These are phyloP conservation scores for Epichloe aotearoae DNA, from an alignment of 2,329 filamentous ascomycete species.

Conservation along the genomic window DNA sequence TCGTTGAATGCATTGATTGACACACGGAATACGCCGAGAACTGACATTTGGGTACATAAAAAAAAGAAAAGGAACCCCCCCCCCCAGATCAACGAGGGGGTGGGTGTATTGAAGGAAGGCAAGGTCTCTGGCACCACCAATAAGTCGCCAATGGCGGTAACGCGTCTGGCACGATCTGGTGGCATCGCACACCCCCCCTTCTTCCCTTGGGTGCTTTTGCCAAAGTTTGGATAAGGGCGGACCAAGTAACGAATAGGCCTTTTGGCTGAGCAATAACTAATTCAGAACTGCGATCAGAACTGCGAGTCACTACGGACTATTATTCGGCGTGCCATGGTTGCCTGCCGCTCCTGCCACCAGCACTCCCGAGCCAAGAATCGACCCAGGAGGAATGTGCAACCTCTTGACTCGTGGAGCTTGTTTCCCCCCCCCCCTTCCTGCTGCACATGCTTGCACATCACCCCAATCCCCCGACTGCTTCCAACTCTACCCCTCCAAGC, in stretches of 20 bases:
- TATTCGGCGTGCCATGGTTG: not conserved
- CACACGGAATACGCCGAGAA: not conserved
- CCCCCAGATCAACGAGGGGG: not conserved
- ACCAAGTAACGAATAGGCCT: not conserved
- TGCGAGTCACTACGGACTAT: not conserved
- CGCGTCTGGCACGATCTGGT: not conserved
- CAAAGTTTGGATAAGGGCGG: not conserved
- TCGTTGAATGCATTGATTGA: not conserved
- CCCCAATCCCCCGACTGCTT: not conserved
- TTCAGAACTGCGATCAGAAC: too few species aligned
- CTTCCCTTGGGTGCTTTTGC: not conserved
- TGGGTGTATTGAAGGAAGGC: not conserved
- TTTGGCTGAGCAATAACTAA: too few species aligned
- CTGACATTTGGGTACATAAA: too few species aligned
- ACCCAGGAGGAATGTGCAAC: not conserved
- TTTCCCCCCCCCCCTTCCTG: not conserved
- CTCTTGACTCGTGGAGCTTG: conserved; percentile 5
- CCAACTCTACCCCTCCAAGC: not conserved
- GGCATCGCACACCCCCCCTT: not conserved
- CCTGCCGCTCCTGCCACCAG: not conserved
- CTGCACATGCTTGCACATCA: conserved; percentile 1
- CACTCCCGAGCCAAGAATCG: not conserved
- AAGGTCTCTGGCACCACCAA: not conserved
- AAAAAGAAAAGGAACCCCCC: not conserved
- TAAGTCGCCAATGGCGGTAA: not conserved